Base-by-base conservation (phyloP, 495 filamentous ascomycete species). In the Talaromyces adpressus region DNA sequence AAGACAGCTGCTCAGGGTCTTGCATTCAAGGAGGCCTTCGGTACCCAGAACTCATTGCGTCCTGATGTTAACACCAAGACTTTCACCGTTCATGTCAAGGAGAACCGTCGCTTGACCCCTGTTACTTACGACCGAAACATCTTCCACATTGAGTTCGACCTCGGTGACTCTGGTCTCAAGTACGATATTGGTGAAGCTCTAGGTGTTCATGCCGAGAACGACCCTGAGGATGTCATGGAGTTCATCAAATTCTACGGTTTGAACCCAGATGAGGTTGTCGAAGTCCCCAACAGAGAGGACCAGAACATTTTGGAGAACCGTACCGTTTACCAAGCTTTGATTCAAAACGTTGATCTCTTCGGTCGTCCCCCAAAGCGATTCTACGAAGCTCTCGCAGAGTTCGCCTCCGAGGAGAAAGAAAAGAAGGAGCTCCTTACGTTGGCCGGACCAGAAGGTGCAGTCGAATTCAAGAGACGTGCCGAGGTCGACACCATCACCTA, bases 171-270 rank as follows among this genome's bases (percentile, higher is more conserved):
- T 39, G 92, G 92, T 52, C 86, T 98, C 63, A 94, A 83, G 23
- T 98, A 98, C 74, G 91, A 95, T 66, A 98, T 98, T 71, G 94
- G 94, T 60, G 95, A 98, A 76, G 94, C 94, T n/a, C 88, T 98
- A 9, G 94, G 94, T 66, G 91, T 98, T 63, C 94, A 98, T 71
- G 88, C 91, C 12, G 90, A 98, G 76, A 98, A 98, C 73, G 87
- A 98, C 72, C 79, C 85, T 18, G 72, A 79, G 58, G 85, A 93
- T 65, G 91, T 97, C 23, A 72, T 81, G 36, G 86, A 90, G 23
- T 98, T 98, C 77, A 96, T 98, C 69, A 79, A 85, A 54, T 92
- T 86, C 67, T 98, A 98, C 70, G 90, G 89, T 23, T 81, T 98
- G 64, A 80, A 94, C 69, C 79, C 88, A 7, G 84, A 92, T 23